Evolutionary conservation across 352 stramenopile genomes (phyloP), one percentile per base, ranked within the genome.

Genomic region (Phytophthora hybrid): DNA sequence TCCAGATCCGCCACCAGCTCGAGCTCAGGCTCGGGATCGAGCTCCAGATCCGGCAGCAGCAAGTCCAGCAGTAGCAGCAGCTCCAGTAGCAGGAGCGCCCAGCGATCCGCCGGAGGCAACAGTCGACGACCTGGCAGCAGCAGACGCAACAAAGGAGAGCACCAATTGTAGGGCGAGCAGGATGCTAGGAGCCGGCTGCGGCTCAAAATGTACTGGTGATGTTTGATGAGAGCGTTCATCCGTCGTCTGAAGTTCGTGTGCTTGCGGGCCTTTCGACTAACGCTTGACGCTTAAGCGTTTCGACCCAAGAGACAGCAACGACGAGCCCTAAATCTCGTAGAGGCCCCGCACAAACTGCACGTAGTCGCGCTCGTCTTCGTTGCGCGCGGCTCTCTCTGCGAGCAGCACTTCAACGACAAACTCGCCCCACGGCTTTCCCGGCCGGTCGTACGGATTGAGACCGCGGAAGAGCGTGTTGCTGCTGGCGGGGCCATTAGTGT

Each of bases 311-410:
- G 32, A 7, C 32, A 39, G 32, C 32, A 51, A 18, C 46, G 6
- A 54, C 6, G 8, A n/a, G 21, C 19, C 72, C 62, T 51, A 77
- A 56, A 80, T 73, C 41, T 77, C 74, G 26, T 77, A 80, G 47
- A 77, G 74, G 8, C 63, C 34, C 26, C 74, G 61, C 10, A 77
- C 59, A 31, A 80, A 80, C 41, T 62, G 74, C 61, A 74, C 69
- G 29, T 80, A 77, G 60, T 80, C 69, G n/a, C 71, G 64, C 37
- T 80, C 74, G 34, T 80, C 74, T 59, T 77, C 60, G 52, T 77
- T 68, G 14, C 63, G 64, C 32, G 74, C 74, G 4, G 65, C 72
- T 66, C 63, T 72, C 57, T 80, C 64, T 34, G 74, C 74, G 9
- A 77, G 49, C 19, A 77, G 57, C 23, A 80, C 32, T 49, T 77